These are phyloP conservation scores for Globisporangium irregulare DNA, from an alignment of 352 stramenopile genomes.

Conservation along the genomic window DNA sequence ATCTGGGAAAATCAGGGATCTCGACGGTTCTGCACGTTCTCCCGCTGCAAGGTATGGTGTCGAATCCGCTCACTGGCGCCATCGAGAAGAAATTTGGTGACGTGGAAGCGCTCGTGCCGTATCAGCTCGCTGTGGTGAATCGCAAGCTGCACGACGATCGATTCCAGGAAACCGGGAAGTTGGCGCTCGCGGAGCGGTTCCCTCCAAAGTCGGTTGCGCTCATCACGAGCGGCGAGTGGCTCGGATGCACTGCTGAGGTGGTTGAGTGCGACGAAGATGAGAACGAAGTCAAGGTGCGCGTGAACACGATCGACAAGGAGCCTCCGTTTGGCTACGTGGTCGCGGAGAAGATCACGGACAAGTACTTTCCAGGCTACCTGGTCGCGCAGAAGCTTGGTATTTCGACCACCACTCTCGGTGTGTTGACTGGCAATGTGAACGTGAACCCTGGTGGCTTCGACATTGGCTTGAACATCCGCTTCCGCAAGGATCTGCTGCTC, in stretches of 20 bases:
- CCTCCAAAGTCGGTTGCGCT: conserved; percentile 84
- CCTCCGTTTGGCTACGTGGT: conserved; percentile 97
- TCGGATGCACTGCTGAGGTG: conserved; percentile 87
- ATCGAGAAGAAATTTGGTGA: conserved; percentile 96
- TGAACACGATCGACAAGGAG: conserved; percentile 91
- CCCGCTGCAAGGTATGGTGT: conserved; percentile 91
- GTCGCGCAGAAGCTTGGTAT: conserved; percentile 91
- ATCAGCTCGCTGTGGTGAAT: conserved; percentile 94
- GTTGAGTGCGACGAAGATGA: conserved; percentile 50
- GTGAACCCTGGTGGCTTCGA: conserved; percentile 93
- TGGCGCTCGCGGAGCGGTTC: conserved; percentile 90
- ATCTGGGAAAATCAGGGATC: conserved; percentile 88
- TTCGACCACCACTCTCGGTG: conserved; percentile 87
- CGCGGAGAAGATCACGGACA: conserved; percentile 90
- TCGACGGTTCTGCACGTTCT: conserved; percentile 75
- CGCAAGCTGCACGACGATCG: conserved; percentile 92
- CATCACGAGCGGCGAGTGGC: conserved; percentile 88
- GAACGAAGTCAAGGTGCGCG: conserved; percentile 86
- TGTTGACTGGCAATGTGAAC: conserved; percentile 92
- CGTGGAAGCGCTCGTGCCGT: conserved; percentile 93
- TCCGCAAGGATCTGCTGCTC: conserved; percentile 84
- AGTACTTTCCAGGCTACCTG: conserved; percentile 69
- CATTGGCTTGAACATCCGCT: conserved; percentile 82
- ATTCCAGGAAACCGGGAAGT: conserved; percentile 87
- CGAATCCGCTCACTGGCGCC: conserved; percentile 91